Conservation (phyloP, 768 basidiomycete genomes). For the Podaxis rugospora region DNA sequence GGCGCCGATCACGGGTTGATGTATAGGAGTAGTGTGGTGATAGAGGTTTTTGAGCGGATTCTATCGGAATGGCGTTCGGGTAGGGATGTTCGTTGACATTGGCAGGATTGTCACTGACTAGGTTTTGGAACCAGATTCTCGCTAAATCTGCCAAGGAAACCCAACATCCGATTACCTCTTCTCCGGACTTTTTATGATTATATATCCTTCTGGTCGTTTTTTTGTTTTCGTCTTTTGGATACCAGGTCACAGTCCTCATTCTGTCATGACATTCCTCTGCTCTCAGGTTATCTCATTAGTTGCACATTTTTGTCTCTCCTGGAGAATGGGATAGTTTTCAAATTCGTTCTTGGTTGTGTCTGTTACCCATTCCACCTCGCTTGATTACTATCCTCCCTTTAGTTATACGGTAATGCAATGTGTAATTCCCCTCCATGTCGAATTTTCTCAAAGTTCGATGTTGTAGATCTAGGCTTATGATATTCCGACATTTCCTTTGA, state of each 20-base stretch:
- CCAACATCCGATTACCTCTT: not conserved
- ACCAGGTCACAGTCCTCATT: not conserved
- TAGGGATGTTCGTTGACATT: slow-evolving; percentile 5
- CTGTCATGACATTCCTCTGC: not conserved
- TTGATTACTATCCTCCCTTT: not conserved
- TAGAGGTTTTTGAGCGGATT: slow-evolving; percentile 77
- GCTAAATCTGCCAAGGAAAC: not conserved
- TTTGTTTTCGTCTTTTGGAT: not conserved
- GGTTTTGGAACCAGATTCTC: not conserved
- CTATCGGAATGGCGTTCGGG: slow-evolving; percentile 48
- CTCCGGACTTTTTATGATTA: slow-evolving; percentile 4
- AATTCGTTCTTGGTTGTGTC: slow-evolving; percentile 16
- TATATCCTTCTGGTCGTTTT: not conserved
- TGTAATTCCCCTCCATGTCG: slow-evolving; percentile 8
- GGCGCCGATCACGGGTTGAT: slow-evolving; percentile 92
- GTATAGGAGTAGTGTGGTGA: slow-evolving; percentile 85
- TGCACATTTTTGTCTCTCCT: slow-evolving; percentile 10
- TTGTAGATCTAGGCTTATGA: slow-evolving; percentile 6
- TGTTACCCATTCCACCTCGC: slow-evolving; percentile 6
- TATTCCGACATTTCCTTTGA: not conserved
- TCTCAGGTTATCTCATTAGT: slow-evolving; percentile 11
- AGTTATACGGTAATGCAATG: slow-evolving; percentile 5
- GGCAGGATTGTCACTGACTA: not conserved
- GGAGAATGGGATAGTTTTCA: slow-evolving; percentile 4
- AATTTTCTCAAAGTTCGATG: not conserved